Percentiles rank a stretch among this genome's conserved stretches.
phyloP scores from a whole-genome alignment of 345 rosid genomes.

The Geranium brycei region DNA sequence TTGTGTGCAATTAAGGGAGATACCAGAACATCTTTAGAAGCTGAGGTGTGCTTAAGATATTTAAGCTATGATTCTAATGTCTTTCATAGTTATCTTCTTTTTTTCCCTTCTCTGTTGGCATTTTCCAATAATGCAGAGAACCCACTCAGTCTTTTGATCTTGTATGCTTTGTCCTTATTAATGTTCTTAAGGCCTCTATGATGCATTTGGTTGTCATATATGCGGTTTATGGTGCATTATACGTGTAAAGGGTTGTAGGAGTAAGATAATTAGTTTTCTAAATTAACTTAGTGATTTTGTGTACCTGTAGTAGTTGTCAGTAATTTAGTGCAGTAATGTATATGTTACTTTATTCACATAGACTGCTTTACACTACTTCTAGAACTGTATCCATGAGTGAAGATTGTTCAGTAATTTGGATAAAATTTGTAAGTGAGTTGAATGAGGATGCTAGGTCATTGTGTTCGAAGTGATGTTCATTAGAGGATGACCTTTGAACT shows the following conservation, averaged over 20 bases:
- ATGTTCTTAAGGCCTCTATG: neutral
- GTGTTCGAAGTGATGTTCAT: neutral
- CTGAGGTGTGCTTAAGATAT: constrained; percentile 45
- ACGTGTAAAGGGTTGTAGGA: neutral
- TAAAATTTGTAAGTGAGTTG: neutral
- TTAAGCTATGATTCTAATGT: too few species aligned
- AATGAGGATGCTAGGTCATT: neutral
- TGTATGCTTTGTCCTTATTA: neutral
- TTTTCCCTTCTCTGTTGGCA: too few species aligned
- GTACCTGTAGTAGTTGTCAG: neutral
- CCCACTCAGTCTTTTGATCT: neutral
- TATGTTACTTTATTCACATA: neutral
- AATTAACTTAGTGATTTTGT: neutral
- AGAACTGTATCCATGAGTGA: neutral
- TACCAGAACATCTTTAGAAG: constrained; percentile 83
- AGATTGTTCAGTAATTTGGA: neutral
- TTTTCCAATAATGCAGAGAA: neutral
- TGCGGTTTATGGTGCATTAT: neutral
- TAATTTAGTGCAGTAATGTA: neutral
- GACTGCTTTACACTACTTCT: too few species aligned
- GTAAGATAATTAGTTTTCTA: neutral
- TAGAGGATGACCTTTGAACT: neutral
- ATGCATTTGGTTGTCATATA: neutral
- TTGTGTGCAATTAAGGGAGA: constrained; percentile 75
- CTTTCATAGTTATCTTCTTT: too few species aligned